phyloP scores from a whole-genome alignment of 495 filamentous ascomycete species.

The Emericellopsis terricola region DNA sequence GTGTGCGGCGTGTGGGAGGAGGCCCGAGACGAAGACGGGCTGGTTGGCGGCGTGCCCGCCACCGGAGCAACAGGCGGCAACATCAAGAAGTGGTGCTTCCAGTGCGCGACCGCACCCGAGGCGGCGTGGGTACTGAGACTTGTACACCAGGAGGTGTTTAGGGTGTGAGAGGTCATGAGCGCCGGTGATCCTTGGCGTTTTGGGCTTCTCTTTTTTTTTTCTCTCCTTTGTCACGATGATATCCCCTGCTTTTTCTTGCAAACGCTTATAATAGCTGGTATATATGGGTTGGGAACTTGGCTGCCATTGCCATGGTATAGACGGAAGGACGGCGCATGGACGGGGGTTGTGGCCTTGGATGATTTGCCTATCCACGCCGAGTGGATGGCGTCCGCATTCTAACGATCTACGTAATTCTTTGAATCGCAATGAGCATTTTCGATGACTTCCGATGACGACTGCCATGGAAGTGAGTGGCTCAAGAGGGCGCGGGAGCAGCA shows the following conservation, averaged over 20 bases:
- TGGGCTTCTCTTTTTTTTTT: background rate
- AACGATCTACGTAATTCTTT: too few relatives aligned
- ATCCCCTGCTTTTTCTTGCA: background rate
- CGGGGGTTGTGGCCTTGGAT: too few relatives aligned
- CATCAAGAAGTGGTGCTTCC: conserved; percentile 69
- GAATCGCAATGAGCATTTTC: too few relatives aligned
- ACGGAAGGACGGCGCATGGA: too few relatives aligned
- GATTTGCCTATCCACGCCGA: too few relatives aligned
- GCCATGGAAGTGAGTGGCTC: too few relatives aligned
- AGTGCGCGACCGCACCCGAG: conserved; percentile 29
- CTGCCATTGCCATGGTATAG: too few relatives aligned
- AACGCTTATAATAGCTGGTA: background rate
- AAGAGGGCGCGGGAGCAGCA: too few relatives aligned
- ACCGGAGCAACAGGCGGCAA: conserved; percentile 56
- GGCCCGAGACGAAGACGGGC: conserved; percentile 47
- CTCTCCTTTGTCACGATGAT: background rate
- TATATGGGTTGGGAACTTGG: too few relatives aligned
- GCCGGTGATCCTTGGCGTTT: background rate
- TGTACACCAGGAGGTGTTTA: conserved; percentile 23
- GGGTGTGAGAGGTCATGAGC: too few relatives aligned
- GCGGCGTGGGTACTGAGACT: conserved; percentile 27
- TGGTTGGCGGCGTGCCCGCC: conserved; percentile 43
- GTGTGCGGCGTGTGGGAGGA: conserved; percentile 79
- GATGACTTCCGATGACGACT: too few relatives aligned
- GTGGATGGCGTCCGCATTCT: too few relatives aligned